Percentiles rank a stretch among this genome's conserved stretches.
Evolutionary conservation across 2,329 filamentous ascomycete genomes (phyloP).

Genomic region (Celoporthe dispersa): DNA sequence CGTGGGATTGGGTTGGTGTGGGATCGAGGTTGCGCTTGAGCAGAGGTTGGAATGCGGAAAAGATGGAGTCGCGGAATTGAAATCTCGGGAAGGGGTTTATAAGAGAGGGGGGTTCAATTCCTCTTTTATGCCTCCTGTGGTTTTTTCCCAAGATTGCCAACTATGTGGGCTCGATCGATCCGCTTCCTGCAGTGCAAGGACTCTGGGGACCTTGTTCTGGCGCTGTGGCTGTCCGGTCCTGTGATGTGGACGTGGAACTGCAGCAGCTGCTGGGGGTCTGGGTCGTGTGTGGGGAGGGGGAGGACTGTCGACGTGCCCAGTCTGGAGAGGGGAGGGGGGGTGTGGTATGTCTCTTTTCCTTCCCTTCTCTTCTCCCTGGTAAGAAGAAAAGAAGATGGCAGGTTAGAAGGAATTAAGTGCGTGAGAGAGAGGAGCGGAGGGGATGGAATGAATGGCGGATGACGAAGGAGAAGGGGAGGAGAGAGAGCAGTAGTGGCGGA

Average conservation of each 20-base stretch:
- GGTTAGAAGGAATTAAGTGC: conserved; percentile 51
- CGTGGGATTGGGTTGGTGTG: conserved; percentile 28
- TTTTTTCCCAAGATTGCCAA: conserved; percentile 14
- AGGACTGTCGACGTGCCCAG: conserved; percentile 29
- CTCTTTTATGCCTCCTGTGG: conserved; percentile 19
- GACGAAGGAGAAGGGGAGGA: conserved; percentile 42
- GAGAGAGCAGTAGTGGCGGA: background rate
- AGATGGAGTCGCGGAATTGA: conserved; percentile 17
- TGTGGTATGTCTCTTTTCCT: conserved; percentile 38
- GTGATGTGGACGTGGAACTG: conserved; percentile 33
- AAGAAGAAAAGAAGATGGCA: conserved; percentile 40
- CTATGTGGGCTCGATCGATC: conserved; percentile 18
- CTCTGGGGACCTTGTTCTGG: conserved; percentile 31
- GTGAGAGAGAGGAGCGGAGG: conserved; percentile 45
- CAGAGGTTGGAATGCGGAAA: conserved; percentile 11
- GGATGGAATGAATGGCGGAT: conserved; percentile 54
- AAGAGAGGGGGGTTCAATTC: conserved; percentile 26
- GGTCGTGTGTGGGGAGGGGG: conserved; percentile 24
- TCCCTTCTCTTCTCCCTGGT: conserved; percentile 39
- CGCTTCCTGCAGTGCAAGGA: conserved; percentile 23
- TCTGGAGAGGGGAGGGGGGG: conserved; percentile 26
- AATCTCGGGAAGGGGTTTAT: conserved; percentile 25
- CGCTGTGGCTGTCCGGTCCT: conserved; percentile 31
- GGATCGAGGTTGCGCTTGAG: conserved; percentile 22
- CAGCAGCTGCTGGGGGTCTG: conserved; percentile 21